Evolutionary conservation across 2,329 filamentous ascomycete species (phyloP).

Genomic region (Fusarium acutatum): DNA sequence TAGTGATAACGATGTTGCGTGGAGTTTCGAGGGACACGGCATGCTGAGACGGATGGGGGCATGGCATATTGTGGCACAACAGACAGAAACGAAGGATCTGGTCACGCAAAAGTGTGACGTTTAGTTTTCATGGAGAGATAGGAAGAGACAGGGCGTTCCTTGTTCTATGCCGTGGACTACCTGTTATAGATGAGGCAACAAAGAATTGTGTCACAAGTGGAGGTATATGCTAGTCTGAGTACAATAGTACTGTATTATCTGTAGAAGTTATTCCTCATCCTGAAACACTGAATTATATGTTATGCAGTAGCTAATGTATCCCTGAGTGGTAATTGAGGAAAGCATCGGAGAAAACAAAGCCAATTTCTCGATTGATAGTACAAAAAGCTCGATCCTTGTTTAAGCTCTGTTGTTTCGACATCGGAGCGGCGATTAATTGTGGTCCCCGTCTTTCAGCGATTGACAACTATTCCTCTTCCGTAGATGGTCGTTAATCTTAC

Average conservation of each 20-base stretch:
- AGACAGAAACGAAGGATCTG: background rate
- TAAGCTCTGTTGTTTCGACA: slow-evolving; percentile 3
- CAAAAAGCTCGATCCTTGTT: slow-evolving; percentile 18
- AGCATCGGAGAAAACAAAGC: background rate
- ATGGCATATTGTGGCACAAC: slow-evolving; percentile 3
- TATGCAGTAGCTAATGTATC: background rate
- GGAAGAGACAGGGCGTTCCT: slow-evolving; percentile 14
- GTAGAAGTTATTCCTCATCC: background rate
- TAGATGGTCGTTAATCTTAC: background rate
- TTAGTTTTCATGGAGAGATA: background rate
- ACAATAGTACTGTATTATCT: background rate
- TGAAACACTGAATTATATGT: background rate
- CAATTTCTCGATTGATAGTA: background rate
- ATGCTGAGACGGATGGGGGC: slow-evolving; percentile 7
- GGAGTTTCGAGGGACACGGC: background rate
- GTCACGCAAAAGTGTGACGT: background rate
- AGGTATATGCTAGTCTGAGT: background rate
- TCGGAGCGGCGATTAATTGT: slow-evolving; percentile 12
- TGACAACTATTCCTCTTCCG: slow-evolving; percentile 1
- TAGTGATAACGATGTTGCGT: background rate
- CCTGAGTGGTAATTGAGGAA: background rate
- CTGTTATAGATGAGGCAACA: slow-evolving; percentile 20
- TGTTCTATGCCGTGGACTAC: slow-evolving; percentile 18
- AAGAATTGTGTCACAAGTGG: slow-evolving; percentile 1
- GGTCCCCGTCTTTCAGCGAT: slow-evolving; percentile 12